Percentiles rank a stretch among this genome's conserved stretches.
phyloP scores from a whole-genome alignment of 164 flowering plant genomes.

The Dillenia suffruticosa region DNA sequence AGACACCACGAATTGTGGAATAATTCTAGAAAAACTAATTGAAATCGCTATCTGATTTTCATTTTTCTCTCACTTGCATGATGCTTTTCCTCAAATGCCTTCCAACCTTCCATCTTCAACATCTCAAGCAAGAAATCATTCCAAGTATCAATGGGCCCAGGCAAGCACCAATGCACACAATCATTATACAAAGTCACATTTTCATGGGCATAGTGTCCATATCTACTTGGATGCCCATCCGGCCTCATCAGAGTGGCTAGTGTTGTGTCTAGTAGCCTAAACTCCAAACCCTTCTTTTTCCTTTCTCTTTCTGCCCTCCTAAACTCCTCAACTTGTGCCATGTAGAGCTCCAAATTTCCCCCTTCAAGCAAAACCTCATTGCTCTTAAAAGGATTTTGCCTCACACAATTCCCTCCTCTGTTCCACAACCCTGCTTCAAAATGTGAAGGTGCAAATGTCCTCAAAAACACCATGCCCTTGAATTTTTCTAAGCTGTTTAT shows the following conservation, averaged over 20 bases:
- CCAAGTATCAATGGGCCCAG: slow-evolving; percentile 49
- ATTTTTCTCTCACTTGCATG: too few species aligned
- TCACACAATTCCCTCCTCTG: slow-evolving; percentile 43
- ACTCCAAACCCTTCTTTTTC: slow-evolving; percentile 24
- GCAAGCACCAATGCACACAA: slow-evolving; percentile 18
- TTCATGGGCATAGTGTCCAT: slow-evolving; percentile 25
- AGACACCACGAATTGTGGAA: too few species aligned
- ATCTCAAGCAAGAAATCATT: slow-evolving; percentile 44
- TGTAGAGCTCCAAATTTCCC: slow-evolving; percentile 34
- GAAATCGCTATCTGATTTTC: too few species aligned
- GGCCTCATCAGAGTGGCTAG: slow-evolving; percentile 23
- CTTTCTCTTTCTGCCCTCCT: slow-evolving; percentile 32
- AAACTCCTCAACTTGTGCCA: slow-evolving; percentile 48
- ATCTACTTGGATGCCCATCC: slow-evolving; percentile 39
- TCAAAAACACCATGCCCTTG: slow-evolving; percentile 38
- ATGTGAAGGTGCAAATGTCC: slow-evolving; percentile 36
- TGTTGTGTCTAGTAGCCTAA: slow-evolving; percentile 30
- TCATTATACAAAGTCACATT: slow-evolving; percentile 27
- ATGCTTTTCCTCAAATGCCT: too few species aligned
- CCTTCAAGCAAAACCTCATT: slow-evolving; percentile 38
- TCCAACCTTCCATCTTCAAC: slow-evolving; percentile 20
- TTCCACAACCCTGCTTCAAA: slow-evolving; percentile 30
- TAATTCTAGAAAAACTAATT: too few species aligned
- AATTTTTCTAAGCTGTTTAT: slow-evolving; percentile 29
- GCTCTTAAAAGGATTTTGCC: slow-evolving; percentile 38